These are phyloP conservation scores for Ramaria sp. DNA, from an alignment of 768 basidiomycete genomes.

Conservation along the genomic window DNA sequence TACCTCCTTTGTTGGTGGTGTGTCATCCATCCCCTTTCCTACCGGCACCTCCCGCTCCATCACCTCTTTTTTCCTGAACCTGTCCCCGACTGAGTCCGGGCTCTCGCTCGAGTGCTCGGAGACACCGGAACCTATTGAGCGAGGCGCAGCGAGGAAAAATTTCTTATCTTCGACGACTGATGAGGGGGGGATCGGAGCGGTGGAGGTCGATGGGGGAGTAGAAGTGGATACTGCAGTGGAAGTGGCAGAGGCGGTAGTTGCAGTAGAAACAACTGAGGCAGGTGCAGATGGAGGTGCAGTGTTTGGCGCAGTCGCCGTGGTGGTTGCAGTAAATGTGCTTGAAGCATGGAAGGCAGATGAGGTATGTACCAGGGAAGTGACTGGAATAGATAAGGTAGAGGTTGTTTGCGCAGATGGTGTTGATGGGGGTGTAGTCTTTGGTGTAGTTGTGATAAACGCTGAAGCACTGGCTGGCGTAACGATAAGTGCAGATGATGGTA, in stretches of 20 bases:
- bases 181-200: not conserved
- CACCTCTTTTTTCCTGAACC: not conserved
- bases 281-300: not conserved
- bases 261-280: not conserved
- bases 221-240: not conserved
- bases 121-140: not conserved
- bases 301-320: not conserved
- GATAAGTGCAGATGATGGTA: too few relatives aligned
- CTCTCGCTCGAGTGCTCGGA: slow-evolving; percentile 7
- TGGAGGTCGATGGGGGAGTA: not conserved
- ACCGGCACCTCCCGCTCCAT: not conserved
- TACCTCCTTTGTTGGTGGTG: not conserved
- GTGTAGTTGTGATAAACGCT: too few relatives aligned
- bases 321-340: not conserved
- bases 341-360: too few relatives aligned
- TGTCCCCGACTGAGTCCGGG: slow-evolving; percentile 1
- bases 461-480: too few relatives aligned
- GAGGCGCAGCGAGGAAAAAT: slow-evolving; percentile 6
- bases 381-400: too few relatives aligned
- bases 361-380: too few relatives aligned
- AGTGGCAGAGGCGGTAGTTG: not conserved
- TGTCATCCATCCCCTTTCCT: not conserved
- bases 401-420: too few relatives aligned
- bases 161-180: slow-evolving; percentile 1
- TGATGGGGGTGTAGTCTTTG: too few relatives aligned